A percentile compares a stretch with the other conserved stretches of the same genome.
Evolutionary conservation across 257 asterid genomes (phyloP).

Genomic region (Prunella vulgaris): DNA sequence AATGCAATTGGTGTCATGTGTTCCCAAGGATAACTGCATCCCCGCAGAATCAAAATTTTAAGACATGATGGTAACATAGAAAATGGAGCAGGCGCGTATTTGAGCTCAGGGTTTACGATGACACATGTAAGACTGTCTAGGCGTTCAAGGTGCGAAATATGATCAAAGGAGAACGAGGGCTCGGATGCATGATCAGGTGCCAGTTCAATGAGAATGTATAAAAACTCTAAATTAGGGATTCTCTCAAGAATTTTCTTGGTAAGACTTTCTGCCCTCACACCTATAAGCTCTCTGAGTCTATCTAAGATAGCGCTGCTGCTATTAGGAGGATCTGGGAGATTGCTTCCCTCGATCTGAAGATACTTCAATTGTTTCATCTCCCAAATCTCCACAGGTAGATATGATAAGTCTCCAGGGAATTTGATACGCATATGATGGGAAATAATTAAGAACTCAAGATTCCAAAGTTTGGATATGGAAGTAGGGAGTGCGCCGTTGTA

Average conservation of each 20-base stretch:
- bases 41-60: too few species aligned
- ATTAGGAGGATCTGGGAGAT: neutral
- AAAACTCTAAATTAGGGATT: neutral
- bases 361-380: slow-evolving; percentile 8
- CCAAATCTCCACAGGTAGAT: neutral
- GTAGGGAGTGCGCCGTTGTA: neutral
- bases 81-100: neutral
- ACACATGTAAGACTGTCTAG: neutral
- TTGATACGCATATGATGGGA: neutral
- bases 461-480: slow-evolving; percentile 3
- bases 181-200: neutral
- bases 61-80: neutral
- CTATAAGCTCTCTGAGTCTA: neutral
- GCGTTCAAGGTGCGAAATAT: neutral
- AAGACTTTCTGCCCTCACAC: neutral
- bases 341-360: neutral
- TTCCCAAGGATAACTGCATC: too few species aligned
- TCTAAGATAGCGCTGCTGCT: neutral
- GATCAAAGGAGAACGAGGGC: neutral
- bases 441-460: neutral
- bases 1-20: too few species aligned
- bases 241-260: neutral
- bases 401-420: neutral
- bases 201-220: slow-evolving; percentile 4
- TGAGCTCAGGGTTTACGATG: neutral